Conservation (phyloP, 768 basidiomycete genomes). For the Brasilioporus rufonigricans region DNA sequence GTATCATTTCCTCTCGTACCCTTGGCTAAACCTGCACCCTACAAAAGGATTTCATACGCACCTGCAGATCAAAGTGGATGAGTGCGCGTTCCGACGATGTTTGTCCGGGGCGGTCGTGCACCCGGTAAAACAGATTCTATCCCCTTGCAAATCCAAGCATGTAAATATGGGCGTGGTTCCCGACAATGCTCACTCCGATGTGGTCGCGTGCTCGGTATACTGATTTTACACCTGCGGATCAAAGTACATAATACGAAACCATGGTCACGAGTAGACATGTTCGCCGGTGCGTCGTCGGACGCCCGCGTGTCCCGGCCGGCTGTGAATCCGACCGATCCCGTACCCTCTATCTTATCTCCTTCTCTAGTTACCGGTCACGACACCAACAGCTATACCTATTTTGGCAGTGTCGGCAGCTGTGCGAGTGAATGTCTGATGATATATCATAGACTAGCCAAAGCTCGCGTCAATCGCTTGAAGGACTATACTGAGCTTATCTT, state of each 20-base stretch:
- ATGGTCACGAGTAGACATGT: background rate
- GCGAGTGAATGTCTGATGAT: background rate
- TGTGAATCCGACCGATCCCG: background rate
- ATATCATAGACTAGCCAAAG: no score
- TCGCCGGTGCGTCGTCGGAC: background rate
- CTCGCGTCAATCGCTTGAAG: no score
- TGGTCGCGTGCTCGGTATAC: background rate
- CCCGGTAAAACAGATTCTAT: background rate
- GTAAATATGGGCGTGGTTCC: background rate
- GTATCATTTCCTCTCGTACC: no score
- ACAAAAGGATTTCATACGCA: no score
- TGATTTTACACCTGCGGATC: background rate
- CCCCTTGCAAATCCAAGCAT: background rate
- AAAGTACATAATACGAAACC: background rate
- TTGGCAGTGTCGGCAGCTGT: background rate
- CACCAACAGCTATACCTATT: background rate
- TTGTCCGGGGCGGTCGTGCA: no score
- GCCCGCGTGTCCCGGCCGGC: background rate
- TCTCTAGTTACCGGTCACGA: background rate
- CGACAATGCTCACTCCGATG: background rate
- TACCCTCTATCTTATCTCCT: background rate
- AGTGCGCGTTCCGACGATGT: no score
- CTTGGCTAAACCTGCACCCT: no score
- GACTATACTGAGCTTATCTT: no score
- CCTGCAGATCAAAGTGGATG: no score